Evolutionary conservation across 345 rosid species (phyloP).

Genomic region (Populus ilicifolia): DNA sequence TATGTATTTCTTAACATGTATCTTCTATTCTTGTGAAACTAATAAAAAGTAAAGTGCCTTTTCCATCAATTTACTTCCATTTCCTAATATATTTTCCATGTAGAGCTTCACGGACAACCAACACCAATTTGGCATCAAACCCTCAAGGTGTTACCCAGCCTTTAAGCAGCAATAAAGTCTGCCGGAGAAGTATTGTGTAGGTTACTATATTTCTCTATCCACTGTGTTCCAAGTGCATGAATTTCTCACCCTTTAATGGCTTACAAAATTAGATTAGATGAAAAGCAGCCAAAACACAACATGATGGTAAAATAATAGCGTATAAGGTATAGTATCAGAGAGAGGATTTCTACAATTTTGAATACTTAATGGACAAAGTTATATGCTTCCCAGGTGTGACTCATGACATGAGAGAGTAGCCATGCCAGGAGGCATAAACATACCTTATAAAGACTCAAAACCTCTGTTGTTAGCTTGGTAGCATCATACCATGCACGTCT

Average conservation of each 20-base stretch:
- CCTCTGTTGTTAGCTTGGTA: constrained; percentile 71
- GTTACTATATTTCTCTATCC: neutral
- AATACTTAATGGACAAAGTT: neutral
- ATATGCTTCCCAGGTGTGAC: neutral
- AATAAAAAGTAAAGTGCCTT: neutral
- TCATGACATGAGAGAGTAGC: too few relatives aligned
- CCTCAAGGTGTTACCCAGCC: neutral
- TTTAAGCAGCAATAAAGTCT: neutral
- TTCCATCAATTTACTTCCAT: neutral
- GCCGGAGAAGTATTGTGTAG: neutral
- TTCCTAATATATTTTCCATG: neutral
- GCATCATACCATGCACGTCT: constrained; percentile 94
- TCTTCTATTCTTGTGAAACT: neutral
- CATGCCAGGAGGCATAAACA: neutral
- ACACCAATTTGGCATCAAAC: neutral
- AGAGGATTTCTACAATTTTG: neutral
- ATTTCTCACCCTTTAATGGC: neutral
- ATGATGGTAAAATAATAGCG: neutral
- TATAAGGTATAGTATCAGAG: neutral
- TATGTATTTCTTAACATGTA: neutral
- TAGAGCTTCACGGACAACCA: neutral
- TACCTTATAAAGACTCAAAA: constrained; percentile 86
- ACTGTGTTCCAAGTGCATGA: neutral
- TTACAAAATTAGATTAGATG: neutral
- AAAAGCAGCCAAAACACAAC: too few relatives aligned